phyloP scores from a whole-genome alignment of 352 stramenopile genomes.

The Globisporangium ultimum region DNA sequence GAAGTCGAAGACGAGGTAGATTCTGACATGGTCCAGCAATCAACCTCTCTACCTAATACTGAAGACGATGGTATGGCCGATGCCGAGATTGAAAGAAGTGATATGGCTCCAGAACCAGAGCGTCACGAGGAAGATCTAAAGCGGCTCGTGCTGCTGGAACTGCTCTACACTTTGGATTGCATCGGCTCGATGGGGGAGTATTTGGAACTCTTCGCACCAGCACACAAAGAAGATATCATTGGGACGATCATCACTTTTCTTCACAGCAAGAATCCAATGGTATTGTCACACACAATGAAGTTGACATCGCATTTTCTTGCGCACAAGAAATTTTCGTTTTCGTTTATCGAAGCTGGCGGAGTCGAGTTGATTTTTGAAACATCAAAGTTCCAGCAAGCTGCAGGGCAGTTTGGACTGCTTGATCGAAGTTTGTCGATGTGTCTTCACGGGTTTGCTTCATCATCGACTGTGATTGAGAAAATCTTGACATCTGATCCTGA shows the following conservation, averaged over 20 bases:
- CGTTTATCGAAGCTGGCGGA: slow-evolving; percentile 68
- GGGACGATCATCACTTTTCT: slow-evolving; percentile 82
- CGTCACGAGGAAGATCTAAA: slow-evolving; percentile 80
- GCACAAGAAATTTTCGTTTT: slow-evolving; percentile 84
- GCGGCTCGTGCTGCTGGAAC: slow-evolving; percentile 74
- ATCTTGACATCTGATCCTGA: slow-evolving; percentile 56
- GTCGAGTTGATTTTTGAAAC: slow-evolving; percentile 69
- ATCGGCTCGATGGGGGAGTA: slow-evolving; percentile 84
- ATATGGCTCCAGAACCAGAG: slow-evolving; percentile 26
- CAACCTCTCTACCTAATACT: not conserved
- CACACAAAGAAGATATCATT: slow-evolving; percentile 81
- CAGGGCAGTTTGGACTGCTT: slow-evolving; percentile 52
- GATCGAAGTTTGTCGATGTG: slow-evolving; percentile 85
- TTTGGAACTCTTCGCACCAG: slow-evolving; percentile 77
- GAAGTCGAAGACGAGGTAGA: slow-evolving; percentile 11
- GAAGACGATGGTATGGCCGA: not conserved
- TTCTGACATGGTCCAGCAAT: not conserved
- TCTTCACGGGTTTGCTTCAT: slow-evolving; percentile 80
- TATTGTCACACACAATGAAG: slow-evolving; percentile 81
- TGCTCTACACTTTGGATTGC: slow-evolving; percentile 82
- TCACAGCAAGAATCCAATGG: slow-evolving; percentile 76
- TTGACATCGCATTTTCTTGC: slow-evolving; percentile 82
- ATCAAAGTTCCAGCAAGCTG: slow-evolving; percentile 50
- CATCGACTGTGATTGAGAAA: slow-evolving; percentile 70
- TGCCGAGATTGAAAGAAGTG: not conserved